phyloP scores from a whole-genome alignment of 768 basidiomycete genomes.

The Podaxis sp. region DNA sequence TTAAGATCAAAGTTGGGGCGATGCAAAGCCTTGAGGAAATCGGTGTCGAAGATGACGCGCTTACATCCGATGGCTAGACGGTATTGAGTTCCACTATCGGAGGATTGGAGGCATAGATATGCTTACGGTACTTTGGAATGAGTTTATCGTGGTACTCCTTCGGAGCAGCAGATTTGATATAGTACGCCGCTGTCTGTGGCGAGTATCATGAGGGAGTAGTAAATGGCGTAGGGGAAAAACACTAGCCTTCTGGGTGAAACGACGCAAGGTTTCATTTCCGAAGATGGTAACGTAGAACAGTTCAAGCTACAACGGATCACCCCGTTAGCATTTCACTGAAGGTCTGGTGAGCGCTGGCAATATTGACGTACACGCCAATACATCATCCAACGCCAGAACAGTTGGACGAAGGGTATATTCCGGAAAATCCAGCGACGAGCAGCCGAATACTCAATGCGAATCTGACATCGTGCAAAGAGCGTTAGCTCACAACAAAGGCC shows the following conservation, averaged over 20 bases:
- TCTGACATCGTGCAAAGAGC: not conserved
- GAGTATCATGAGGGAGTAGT: not conserved
- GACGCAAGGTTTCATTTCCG: not conserved
- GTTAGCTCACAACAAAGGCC: not conserved
- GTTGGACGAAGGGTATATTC: constrained; percentile 10
- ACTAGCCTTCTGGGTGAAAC: not conserved
- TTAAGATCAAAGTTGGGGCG: constrained; percentile 45
- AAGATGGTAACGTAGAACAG: not conserved
- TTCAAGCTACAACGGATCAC: not conserved
- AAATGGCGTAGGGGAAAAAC: not conserved
- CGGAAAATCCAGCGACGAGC: constrained; percentile 18
- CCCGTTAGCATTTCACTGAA: not conserved
- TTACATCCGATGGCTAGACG: constrained; percentile 50
- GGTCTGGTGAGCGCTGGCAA: no score
- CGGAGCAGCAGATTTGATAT: constrained; percentile 43
- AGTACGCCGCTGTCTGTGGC: constrained; percentile 24
- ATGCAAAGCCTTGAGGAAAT: constrained; percentile 44
- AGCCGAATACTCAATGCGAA: constrained; percentile 20
- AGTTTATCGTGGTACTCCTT: constrained; percentile 42
- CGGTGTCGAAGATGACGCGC: constrained; percentile 49
- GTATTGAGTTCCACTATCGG: not conserved
- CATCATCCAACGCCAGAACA: not conserved
- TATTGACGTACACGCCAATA: constrained; percentile 1
- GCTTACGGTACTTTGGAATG: constrained; percentile 49
- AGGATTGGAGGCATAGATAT: not conserved